A percentile compares a stretch with the other conserved stretches of the same genome.
These are phyloP conservation scores for Solanum chmielewskii DNA, from an alignment of 257 asterid genomes.

Conservation along the genomic window DNA sequence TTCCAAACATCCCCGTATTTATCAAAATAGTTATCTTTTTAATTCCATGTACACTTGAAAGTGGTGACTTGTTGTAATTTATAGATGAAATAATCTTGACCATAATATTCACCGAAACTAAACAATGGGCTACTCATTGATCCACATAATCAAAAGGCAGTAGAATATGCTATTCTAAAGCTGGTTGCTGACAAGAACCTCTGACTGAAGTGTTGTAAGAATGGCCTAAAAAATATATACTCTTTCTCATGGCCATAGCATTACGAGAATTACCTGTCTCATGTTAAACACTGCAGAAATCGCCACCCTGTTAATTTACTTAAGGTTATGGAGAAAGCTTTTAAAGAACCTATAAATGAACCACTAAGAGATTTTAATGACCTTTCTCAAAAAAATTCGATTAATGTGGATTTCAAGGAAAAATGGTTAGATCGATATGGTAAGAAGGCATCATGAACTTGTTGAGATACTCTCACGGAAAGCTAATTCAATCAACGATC, in stretches of 20 bases:
- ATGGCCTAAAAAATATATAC: slow-evolving; percentile 48
- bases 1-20: neutral
- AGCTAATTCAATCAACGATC: slow-evolving; percentile 17
- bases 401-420: slow-evolving; percentile 36
- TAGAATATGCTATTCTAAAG: slow-evolving; percentile 48
- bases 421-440: slow-evolving; percentile 28
- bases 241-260: slow-evolving; percentile 61
- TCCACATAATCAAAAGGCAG: slow-evolving; percentile 45
- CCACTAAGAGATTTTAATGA: slow-evolving; percentile 44
- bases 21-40: neutral
- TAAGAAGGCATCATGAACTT: slow-evolving; percentile 30
- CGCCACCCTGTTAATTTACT: slow-evolving; percentile 32
- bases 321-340: slow-evolving; percentile 22
- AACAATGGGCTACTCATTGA: slow-evolving; percentile 49
- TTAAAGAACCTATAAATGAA: slow-evolving; percentile 57
- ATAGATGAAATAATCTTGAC: neutral
- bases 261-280: slow-evolving; percentile 45
- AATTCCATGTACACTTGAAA: neutral
- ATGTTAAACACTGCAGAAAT: slow-evolving; percentile 33
- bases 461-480: slow-evolving; percentile 29
- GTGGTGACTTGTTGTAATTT: neutral
- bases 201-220: slow-evolving; percentile 46
- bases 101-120: slow-evolving; percentile 27
- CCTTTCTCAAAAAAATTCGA: slow-evolving; percentile 37
- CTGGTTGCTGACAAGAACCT: slow-evolving; percentile 28